phyloP scores from a whole-genome alignment of 2,329 filamentous ascomycete genomes.

The Mollisiaceae sp. region DNA sequence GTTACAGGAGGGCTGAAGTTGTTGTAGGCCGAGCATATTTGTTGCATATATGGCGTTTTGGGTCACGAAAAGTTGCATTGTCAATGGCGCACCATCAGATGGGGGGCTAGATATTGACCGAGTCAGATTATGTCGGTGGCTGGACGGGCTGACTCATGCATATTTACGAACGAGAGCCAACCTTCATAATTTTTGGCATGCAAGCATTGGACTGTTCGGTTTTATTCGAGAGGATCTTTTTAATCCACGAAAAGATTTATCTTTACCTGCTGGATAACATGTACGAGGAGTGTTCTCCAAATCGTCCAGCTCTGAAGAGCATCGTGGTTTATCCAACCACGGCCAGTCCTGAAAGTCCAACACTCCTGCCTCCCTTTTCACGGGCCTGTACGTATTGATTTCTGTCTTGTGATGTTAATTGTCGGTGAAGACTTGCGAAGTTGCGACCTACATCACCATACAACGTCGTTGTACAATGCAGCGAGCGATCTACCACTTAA shows the following conservation, averaged over 20 bases:
- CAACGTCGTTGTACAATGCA: not conserved
- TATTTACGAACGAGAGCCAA: not conserved
- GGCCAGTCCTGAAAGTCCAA: not conserved
- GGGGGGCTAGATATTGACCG: not conserved
- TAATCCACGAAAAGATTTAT: not conserved
- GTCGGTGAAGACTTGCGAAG: not conserved
- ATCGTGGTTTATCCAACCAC: not conserved
- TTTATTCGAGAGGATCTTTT: not conserved
- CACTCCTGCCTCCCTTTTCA: not conserved
- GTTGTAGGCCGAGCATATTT: slow-evolving; percentile 54
- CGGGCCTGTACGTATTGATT: too few relatives aligned
- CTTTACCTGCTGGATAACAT: not conserved
- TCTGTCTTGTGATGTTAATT: not conserved
- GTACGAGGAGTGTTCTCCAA: not conserved
- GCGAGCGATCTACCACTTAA: not conserved
- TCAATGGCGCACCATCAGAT: not conserved
- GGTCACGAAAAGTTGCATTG: not conserved
- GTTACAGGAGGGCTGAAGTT: slow-evolving; percentile 87
- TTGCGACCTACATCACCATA: not conserved
- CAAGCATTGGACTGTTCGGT: not conserved
- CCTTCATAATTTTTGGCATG: not conserved
- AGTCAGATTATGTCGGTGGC: not conserved
- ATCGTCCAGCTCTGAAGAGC: not conserved
- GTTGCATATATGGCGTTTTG: not conserved
- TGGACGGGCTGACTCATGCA: not conserved